phyloP scores from a whole-genome alignment of 495 filamentous ascomycete genomes.

The Talaromyces trachyspermus region DNA sequence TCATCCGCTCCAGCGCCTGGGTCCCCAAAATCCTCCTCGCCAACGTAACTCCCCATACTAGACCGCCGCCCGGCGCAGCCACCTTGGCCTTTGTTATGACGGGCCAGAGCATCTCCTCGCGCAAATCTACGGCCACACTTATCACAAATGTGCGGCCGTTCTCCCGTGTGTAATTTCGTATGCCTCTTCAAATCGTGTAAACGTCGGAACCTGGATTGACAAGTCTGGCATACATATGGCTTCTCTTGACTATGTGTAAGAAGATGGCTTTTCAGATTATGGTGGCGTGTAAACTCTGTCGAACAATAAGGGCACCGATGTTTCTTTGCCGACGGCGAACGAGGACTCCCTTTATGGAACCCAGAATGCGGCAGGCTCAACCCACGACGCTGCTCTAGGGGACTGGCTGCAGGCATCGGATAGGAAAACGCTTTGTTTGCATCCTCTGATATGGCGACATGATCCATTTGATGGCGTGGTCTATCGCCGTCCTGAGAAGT shows the following conservation, averaged over 20 bases:
- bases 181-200: constrained; percentile 95
- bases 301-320: constrained; percentile 95
- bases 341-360: constrained; percentile 51
- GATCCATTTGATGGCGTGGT: constrained; percentile 24
- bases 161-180: constrained; percentile 91
- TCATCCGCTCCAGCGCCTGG: constrained; percentile 41
- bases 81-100: constrained; percentile 92
- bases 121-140: constrained; percentile 94
- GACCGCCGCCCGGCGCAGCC: constrained; percentile 87
- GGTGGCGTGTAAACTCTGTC: constrained; percentile 94
- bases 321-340: constrained; percentile 75
- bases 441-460: constrained; percentile 35
- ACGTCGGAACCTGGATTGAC: constrained; percentile 81
- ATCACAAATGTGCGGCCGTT: constrained; percentile 87
- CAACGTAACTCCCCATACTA: constrained; percentile 78
- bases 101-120: constrained; percentile 86
- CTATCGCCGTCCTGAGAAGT: constrained; percentile 37
- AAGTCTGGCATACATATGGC: constrained; percentile 85
- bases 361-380: constrained; percentile 71
- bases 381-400: constrained; percentile 49
- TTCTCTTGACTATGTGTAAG: constrained; percentile 99
- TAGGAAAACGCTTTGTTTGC: constrained; percentile 47
- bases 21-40: constrained; percentile 68
- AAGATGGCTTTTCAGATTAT: constrained; percentile 98
- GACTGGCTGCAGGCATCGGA: constrained; percentile 38